Evolutionary conservation across 2,329 filamentous ascomycete genomes (phyloP).

Genomic region (Fusarium sp.): DNA sequence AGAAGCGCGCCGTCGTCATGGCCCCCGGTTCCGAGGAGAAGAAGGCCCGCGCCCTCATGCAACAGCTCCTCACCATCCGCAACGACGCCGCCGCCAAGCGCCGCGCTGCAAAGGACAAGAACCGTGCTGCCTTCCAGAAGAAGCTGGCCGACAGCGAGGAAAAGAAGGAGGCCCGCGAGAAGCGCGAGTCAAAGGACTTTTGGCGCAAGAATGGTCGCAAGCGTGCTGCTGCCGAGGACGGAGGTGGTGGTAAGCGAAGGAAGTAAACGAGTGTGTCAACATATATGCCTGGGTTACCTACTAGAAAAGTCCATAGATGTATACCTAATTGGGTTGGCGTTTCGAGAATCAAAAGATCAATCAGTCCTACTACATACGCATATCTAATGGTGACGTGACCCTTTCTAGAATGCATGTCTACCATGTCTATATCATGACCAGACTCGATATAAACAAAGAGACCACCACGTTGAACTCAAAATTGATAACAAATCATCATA

Average conservation of each 20-base stretch:
- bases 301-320: slow-evolving; percentile 31
- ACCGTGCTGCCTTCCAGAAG: slow-evolving; percentile 80
- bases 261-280: slow-evolving; percentile 33
- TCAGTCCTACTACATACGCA: slow-evolving; percentile 12
- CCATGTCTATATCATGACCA: not conserved
- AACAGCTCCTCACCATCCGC: slow-evolving; percentile 89
- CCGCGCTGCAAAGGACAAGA: slow-evolving; percentile 86
- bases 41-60: slow-evolving; percentile 87
- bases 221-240: slow-evolving; percentile 59
- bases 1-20: slow-evolving; percentile 92
- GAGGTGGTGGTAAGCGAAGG: slow-evolving; percentile 53
- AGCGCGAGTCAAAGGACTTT: slow-evolving; percentile 90
- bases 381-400: not conserved
- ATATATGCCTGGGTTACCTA: not conserved
- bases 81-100: slow-evolving; percentile 92
- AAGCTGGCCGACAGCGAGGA: slow-evolving; percentile 85
- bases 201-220: slow-evolving; percentile 91
- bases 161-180: slow-evolving; percentile 87
- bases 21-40: slow-evolving; percentile 86
- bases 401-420: too few species aligned
- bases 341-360: slow-evolving; percentile 36
- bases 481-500: slow-evolving; percentile 4
- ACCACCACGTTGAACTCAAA: not conserved
- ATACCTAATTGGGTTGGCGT: slow-evolving; percentile 44
- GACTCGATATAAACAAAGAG: too few species aligned